phyloP scores from a whole-genome alignment of 306 rosid species.

The Sicyos baderoa region DNA sequence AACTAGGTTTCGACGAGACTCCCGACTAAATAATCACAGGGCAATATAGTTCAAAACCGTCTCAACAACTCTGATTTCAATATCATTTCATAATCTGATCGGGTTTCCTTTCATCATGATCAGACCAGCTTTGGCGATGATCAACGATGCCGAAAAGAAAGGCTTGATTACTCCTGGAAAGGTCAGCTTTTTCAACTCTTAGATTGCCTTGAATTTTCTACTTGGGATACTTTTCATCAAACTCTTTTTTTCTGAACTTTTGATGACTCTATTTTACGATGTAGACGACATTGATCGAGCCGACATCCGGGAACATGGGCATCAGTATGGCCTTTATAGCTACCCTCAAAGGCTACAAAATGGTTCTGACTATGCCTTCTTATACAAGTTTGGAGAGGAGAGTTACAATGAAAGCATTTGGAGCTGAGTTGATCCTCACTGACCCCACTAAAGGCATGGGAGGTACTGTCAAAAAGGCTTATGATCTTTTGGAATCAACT shows the following conservation, averaged over 20 bases:
- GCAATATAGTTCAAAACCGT: no score
- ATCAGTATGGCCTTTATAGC: slow-evolving; percentile 81
- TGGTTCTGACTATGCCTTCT: slow-evolving; percentile 78
- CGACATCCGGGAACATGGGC: slow-evolving; percentile 94
- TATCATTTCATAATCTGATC: not conserved
- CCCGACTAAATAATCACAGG: no score
- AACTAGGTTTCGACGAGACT: no score
- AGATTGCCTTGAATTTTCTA: not conserved
- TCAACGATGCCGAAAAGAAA: slow-evolving; percentile 42
- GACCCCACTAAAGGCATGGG: slow-evolving; percentile 79
- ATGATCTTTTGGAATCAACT: slow-evolving; percentile 62
- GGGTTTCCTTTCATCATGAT: not conserved
- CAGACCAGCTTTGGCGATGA: slow-evolving; percentile 49
- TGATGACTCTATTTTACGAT: not conserved
- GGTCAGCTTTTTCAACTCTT: slow-evolving; percentile 27
- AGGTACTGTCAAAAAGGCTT: slow-evolving; percentile 81
- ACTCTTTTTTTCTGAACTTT: not conserved
- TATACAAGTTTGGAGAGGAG: slow-evolving; percentile 71
- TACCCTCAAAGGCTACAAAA: slow-evolving; percentile 71
- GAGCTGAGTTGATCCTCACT: slow-evolving; percentile 77
- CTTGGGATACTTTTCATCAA: not conserved
- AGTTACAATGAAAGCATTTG: slow-evolving; percentile 80
- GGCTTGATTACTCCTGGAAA: slow-evolving; percentile 45
- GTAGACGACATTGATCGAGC: slow-evolving; percentile 71
- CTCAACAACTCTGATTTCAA: not conserved